These are phyloP conservation scores for Ceratobasidium sp. DNA, from an alignment of 1,284 basidiomycete genomes.

Conservation along the genomic window DNA sequence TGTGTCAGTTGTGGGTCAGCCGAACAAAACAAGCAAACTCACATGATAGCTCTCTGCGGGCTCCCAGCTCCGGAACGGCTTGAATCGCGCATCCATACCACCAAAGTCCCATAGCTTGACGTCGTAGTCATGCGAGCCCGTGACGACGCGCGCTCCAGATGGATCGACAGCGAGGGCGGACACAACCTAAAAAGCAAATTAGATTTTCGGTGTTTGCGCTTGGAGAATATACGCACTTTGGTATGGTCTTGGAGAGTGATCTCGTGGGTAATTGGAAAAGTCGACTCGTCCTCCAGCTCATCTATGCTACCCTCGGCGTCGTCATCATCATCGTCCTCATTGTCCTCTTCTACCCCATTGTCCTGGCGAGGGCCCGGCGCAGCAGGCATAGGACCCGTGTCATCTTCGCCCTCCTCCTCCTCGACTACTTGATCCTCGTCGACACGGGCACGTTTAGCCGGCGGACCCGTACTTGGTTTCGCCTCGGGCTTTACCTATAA, in stretches of 20 bases:
- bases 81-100: conserved; percentile 85
- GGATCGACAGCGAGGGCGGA: conserved; percentile 92
- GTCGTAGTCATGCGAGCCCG: conserved; percentile 96
- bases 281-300: conserved; percentile 58
- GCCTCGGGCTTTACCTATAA: conserved; percentile 6
- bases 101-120: conserved; percentile 99
- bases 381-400: conserved; percentile 51
- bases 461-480: conserved; percentile 5
- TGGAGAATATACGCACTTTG: conserved; percentile 61
- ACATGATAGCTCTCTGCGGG: conserved; percentile 94
- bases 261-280: conserved; percentile 88
- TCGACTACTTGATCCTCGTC: conserved; percentile 4
- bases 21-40: conserved; percentile 52
- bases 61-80: conserved; percentile 96
- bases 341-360: conserved; percentile 52
- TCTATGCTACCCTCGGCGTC: conserved; percentile 60
- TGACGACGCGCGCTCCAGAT: conserved; percentile 89
- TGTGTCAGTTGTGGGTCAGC: background rate
- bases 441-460: conserved; percentile 28
- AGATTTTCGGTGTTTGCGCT: conserved; percentile 8
- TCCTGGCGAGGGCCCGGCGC: background rate
- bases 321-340: conserved; percentile 66
- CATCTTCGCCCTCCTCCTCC: conserved; percentile 53
- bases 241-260: conserved; percentile 91
- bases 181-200: conserved; percentile 66